Evolutionary conservation across 192 early-diverging fungal species (phyloP).

Genomic region (Fimicolochytrium jonesii): DNA sequence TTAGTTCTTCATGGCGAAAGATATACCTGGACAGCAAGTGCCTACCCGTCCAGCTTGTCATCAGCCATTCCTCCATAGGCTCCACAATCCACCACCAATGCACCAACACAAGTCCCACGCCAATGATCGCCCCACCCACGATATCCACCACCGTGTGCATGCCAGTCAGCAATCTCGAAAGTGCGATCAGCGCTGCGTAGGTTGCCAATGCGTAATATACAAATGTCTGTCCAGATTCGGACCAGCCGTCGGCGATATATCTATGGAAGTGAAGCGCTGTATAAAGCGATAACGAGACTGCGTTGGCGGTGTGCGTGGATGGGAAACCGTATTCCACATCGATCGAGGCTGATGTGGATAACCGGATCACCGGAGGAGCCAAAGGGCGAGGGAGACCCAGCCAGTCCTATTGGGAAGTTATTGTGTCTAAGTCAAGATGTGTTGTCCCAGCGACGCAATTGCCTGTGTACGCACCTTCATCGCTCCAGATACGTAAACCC

Average conservation of each 20-base stretch:
- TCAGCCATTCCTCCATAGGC: slow-evolving; percentile 29
- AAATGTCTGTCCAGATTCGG: slow-evolving; percentile 6
- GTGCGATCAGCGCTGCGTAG: slow-evolving; percentile 61
- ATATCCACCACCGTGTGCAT: slow-evolving; percentile 84
- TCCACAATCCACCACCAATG: slow-evolving; percentile 51
- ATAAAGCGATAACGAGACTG: slow-evolving; percentile 66
- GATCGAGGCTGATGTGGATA: slow-evolving; percentile 62
- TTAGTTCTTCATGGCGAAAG: background rate
- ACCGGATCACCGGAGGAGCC: slow-evolving; percentile 69
- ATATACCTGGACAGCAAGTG: slow-evolving; percentile 1
- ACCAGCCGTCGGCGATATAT: slow-evolving; percentile 25
- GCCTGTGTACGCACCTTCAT: slow-evolving; percentile 20
- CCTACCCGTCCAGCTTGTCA: slow-evolving; percentile 39
- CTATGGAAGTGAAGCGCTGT: slow-evolving; percentile 19
- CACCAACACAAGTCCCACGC: slow-evolving; percentile 49
- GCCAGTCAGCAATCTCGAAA: slow-evolving; percentile 79
- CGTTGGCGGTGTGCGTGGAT: slow-evolving; percentile 83
- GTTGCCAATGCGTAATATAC: slow-evolving; percentile 35
- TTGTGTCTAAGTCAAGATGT: no score
- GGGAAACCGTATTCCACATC: slow-evolving; percentile 90
- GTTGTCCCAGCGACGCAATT: no score
- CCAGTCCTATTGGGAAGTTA: slow-evolving; percentile 85
- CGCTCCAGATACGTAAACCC: slow-evolving; percentile 19
- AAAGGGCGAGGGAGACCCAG: slow-evolving; percentile 80
- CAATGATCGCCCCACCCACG: slow-evolving; percentile 65